A percentile compares a stretch with the other conserved stretches of the same genome.
Conservation (phyloP, 371 early-diverging fungal genomes). For the Actinomortierella ambigua region DNA sequence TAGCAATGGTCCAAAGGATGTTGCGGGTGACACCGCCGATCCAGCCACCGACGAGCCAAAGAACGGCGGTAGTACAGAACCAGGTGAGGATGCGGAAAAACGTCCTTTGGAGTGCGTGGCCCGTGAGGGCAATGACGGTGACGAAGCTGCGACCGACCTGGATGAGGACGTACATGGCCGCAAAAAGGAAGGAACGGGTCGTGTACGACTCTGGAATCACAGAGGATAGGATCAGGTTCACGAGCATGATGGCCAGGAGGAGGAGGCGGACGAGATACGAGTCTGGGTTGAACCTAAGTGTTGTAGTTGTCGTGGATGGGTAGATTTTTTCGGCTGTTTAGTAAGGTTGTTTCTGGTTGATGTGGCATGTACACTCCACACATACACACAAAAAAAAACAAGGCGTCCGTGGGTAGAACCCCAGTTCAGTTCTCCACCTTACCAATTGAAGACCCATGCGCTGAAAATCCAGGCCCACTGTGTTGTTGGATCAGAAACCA, state of each 20-base stretch:
- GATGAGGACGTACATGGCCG: conserved; percentile 29
- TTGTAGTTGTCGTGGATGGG: too few relatives aligned
- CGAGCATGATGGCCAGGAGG: conserved; percentile 24
- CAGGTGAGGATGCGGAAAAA: conserved; percentile 21
- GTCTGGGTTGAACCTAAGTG: conserved; percentile 33
- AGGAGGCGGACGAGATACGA: conserved; percentile 33
- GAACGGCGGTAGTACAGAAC: conserved; percentile 11
- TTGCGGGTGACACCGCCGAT: conserved; percentile 29
- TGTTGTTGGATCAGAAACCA: neutral
- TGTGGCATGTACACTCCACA: neutral
- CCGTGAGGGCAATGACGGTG: conserved; percentile 15
- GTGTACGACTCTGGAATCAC: conserved; percentile 18
- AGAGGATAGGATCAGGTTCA: conserved; percentile 27
- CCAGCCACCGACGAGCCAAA: conserved; percentile 40
- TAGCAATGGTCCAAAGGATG: conserved; percentile 30
- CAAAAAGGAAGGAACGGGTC: conserved; percentile 18
- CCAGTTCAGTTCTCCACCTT: conserved; percentile 2
- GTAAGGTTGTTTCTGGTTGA: too few relatives aligned
- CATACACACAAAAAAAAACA: neutral
- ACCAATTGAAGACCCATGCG: conserved; percentile 39
- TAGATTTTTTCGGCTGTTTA: neutral
- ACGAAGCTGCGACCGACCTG: conserved; percentile 20
- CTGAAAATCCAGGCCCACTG: conserved; percentile 42
- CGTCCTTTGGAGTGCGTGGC: conserved; percentile 25
- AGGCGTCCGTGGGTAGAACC: neutral